These are phyloP conservation scores for Alternaria ventricosa DNA, from an alignment of 2,329 filamentous ascomycete species.

Conservation along the genomic window DNA sequence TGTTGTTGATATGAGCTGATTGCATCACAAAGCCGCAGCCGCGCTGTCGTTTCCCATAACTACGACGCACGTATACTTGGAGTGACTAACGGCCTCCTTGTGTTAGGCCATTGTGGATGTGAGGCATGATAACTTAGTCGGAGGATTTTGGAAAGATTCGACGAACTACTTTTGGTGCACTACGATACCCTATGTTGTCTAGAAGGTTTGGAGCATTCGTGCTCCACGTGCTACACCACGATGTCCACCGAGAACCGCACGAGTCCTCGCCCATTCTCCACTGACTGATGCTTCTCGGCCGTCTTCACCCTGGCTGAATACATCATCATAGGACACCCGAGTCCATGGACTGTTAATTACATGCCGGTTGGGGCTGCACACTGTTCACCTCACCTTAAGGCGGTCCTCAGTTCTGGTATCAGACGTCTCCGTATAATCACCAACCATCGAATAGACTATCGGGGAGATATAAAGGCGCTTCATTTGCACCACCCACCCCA, in stretches of 20 bases:
- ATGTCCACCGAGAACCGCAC: neutral
- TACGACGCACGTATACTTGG: neutral
- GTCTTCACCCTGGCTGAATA: neutral
- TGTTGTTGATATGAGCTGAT: neutral
- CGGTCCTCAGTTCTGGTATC: neutral
- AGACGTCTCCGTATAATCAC: neutral
- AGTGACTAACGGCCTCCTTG: neutral
- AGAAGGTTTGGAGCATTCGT: neutral
- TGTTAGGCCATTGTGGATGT: neutral
- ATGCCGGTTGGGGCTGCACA: neutral
- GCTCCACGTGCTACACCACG: neutral
- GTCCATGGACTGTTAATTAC: neutral
- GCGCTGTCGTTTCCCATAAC: neutral
- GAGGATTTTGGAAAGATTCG: neutral
- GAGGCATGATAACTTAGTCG: neutral
- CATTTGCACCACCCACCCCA: neutral
- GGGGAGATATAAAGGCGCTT: neutral
- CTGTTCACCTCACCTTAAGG: neutral
- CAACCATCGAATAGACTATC: neutral
- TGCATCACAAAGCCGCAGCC: neutral
- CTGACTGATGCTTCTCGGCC: neutral
- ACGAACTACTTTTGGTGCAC: neutral
- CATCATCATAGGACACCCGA: neutral
- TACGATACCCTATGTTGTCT: neutral
- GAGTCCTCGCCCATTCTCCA: neutral